Evolutionary conservation across 1,139 yeast genomes (phyloP).

Genomic region (Hemisphaericaspora xylanilytica): DNA sequence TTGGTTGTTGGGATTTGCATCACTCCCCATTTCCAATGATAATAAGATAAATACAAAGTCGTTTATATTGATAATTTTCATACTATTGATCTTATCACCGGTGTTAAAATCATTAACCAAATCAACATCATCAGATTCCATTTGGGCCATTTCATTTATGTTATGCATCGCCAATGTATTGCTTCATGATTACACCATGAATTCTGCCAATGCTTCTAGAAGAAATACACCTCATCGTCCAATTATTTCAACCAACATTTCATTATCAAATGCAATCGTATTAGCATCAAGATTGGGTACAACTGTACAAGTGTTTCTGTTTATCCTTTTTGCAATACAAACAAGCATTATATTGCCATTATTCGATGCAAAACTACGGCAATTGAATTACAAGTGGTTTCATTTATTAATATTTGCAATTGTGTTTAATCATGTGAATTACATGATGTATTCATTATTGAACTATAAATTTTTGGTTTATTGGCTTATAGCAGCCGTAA

Average conservation of each 20-base stretch:
- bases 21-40: slow-evolving; percentile 3
- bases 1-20: slow-evolving; percentile 28
- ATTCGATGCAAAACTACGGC: slow-evolving; percentile 59
- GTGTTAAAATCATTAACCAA: slow-evolving; percentile 83
- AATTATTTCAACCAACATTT: slow-evolving; percentile 76
- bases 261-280: slow-evolving; percentile 84
- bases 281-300: slow-evolving; percentile 79
- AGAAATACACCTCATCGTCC: slow-evolving; percentile 39
- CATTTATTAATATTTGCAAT: slow-evolving; percentile 36
- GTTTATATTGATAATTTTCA: slow-evolving; percentile 62
- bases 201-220: slow-evolving; percentile 19
- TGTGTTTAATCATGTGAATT: slow-evolving; percentile 21
- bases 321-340: slow-evolving; percentile 70
- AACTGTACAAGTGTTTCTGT: slow-evolving; percentile 77
- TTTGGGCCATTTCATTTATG: slow-evolving; percentile 89
- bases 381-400: slow-evolving; percentile 22
- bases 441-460: slow-evolving; percentile 19
- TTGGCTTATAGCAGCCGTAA: slow-evolving; percentile 50
- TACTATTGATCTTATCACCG: slow-evolving; percentile 79
- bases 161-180: slow-evolving; percentile 65
- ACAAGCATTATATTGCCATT: slow-evolving; percentile 71
- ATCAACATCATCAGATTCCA: slow-evolving; percentile 90
- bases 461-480: slow-evolving; percentile 33
- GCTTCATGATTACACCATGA: slow-evolving; percentile 63
- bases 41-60: slow-evolving; percentile 45